These are phyloP conservation scores for Mycena chlorophos DNA, from an alignment of 768 basidiomycete genomes.

Conservation along the genomic window DNA sequence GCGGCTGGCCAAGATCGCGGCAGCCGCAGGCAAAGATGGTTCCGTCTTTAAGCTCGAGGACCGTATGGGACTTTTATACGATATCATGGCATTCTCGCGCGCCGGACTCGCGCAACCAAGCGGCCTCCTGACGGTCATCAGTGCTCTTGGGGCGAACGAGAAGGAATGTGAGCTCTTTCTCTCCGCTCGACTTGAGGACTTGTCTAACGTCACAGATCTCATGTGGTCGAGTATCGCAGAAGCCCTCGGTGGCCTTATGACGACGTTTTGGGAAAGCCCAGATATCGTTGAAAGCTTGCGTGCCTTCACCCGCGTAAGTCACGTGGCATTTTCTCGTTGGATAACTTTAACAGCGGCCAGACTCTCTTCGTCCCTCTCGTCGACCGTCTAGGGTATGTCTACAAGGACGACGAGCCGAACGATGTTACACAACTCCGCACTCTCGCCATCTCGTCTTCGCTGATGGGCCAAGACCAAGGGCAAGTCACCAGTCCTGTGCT, in stretches of 20 bases:
- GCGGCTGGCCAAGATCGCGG: slow-evolving; percentile 73
- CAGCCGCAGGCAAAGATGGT: slow-evolving; percentile 68
- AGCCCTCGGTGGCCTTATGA: slow-evolving; percentile 53
- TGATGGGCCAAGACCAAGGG: slow-evolving; percentile 30
- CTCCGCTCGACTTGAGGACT: not conserved
- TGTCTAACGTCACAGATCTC: slow-evolving; percentile 52
- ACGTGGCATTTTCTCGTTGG: not conserved
- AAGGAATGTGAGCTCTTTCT: slow-evolving; percentile 61
- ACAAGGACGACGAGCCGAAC: slow-evolving; percentile 59
- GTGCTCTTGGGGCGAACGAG: slow-evolving; percentile 64
- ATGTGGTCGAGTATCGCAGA: slow-evolving; percentile 76
- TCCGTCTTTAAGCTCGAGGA: slow-evolving; percentile 79
- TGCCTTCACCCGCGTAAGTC: slow-evolving; percentile 59
- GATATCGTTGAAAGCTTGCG: slow-evolving; percentile 55
- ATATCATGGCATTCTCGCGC: slow-evolving; percentile 76
- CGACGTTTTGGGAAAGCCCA: slow-evolving; percentile 83
- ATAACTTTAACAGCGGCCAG: slow-evolving; percentile 34
- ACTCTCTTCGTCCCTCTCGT: slow-evolving; percentile 73
- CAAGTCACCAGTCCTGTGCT: slow-evolving; percentile 11
- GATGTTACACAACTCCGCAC: slow-evolving; percentile 76
- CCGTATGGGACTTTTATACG: slow-evolving; percentile 85
- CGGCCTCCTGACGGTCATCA: slow-evolving; percentile 71
- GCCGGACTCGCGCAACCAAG: slow-evolving; percentile 80
- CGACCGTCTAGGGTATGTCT: slow-evolving; percentile 76
- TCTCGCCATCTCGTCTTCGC: slow-evolving; percentile 60